A percentile compares a stretch with the other conserved stretches of the same genome.
These are phyloP conservation scores for Cotoneaster glaucophyllus DNA, from an alignment of 306 rosid species.

Conservation along the genomic window DNA sequence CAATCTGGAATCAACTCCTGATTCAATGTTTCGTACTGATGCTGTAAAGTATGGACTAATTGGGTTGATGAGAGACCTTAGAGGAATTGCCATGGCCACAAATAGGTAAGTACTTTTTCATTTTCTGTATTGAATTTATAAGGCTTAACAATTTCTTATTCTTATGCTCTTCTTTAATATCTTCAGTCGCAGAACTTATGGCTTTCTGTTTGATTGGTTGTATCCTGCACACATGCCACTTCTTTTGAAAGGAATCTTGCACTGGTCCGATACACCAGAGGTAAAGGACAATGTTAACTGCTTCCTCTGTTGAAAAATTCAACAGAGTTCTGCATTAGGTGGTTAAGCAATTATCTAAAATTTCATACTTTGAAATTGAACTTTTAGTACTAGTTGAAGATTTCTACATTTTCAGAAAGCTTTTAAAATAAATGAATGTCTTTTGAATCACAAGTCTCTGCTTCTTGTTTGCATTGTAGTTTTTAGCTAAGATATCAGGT, in stretches of 20 bases:
- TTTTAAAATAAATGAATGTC: not conserved
- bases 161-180: constrained; percentile 19
- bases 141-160: not conserved
- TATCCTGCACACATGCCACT: constrained; percentile 90
- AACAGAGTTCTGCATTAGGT: not conserved
- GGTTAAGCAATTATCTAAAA: not conserved
- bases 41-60: constrained; percentile 72
- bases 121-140: constrained; percentile 10
- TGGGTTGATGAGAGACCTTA: constrained; percentile 95
- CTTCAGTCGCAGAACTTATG: constrained; percentile 87
- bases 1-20: constrained; percentile 91
- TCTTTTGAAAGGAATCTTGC: constrained; percentile 82
- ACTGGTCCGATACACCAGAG: constrained; percentile 97
- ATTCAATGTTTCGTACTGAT: constrained; percentile 84
- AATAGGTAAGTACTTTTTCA: constrained; percentile 48
- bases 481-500: not conserved
- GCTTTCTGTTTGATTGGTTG: constrained; percentile 96
- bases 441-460: no score
- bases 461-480: not conserved
- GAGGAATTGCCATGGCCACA: constrained; percentile 99
- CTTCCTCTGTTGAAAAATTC: not conserved
- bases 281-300: constrained; percentile 33
- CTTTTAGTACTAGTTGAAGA: not conserved
- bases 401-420: not conserved
- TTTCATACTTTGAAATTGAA: not conserved